Evolutionary conservation across 1,139 yeast species (phyloP).

Genomic region (Geotrichum aggregatum): DNA sequence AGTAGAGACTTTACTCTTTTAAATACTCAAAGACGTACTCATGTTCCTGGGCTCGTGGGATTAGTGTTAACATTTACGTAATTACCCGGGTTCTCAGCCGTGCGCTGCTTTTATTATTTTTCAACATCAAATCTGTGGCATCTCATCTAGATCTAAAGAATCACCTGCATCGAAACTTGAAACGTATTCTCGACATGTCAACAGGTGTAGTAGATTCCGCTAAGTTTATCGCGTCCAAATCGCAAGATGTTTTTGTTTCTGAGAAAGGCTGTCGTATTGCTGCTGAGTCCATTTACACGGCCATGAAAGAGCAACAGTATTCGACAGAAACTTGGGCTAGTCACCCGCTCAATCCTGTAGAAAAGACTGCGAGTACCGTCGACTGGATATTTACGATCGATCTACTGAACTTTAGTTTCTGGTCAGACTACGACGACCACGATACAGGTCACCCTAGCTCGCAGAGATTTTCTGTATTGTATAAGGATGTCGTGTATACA

Average conservation of each 20-base stretch:
- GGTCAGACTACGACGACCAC: conserved; percentile 39
- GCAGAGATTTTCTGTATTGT: conserved; percentile 38
- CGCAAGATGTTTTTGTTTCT: conserved; percentile 19
- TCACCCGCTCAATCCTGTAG: conserved; percentile 39
- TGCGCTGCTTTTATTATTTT: neutral
- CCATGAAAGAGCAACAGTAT: conserved; percentile 35
- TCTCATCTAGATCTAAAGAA: neutral
- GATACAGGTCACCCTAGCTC: conserved; percentile 37
- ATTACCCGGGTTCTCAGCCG: neutral
- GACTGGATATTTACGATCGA: conserved; percentile 45
- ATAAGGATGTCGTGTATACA: conserved; percentile 38
- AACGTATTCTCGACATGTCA: conserved; percentile 8
- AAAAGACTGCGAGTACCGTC: conserved; percentile 27
- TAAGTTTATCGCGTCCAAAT: conserved; percentile 15
- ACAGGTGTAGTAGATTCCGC: conserved; percentile 19
- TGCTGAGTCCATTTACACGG: conserved; percentile 31
- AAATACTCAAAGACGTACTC: no score
- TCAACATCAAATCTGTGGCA: neutral
- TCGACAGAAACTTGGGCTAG: conserved; percentile 39
- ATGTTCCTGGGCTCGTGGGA: no score
- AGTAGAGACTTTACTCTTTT: no score
- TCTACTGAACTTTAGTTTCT: conserved; percentile 43
- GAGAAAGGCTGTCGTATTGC: conserved; percentile 32
- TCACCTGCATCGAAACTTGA: neutral
- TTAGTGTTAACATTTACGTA: no score